Conservation (phyloP, 2,329 filamentous ascomycete genomes). For the Malbranchea zuffiana region DNA sequence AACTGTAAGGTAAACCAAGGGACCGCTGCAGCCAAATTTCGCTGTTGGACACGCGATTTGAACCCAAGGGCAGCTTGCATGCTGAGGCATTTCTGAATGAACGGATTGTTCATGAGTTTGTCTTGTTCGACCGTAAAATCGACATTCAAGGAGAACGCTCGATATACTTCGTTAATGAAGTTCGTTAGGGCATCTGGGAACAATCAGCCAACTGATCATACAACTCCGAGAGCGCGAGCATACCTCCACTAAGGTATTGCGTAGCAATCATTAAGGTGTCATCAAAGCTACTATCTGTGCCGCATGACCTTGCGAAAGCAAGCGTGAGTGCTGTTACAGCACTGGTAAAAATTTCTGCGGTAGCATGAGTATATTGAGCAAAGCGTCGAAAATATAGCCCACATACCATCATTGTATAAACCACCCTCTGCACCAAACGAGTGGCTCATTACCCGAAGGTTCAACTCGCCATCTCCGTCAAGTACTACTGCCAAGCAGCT, state of each 20-base stretch:
- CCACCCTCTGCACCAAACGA: constrained; percentile 29
- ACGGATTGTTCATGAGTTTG: constrained; percentile 58
- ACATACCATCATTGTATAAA: constrained; percentile 30
- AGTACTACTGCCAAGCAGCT: constrained; percentile 31
- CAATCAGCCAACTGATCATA: neutral
- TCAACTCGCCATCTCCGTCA: constrained; percentile 30
- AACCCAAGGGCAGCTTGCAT: constrained; percentile 71
- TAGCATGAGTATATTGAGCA: constrained; percentile 1
- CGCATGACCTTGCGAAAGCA: constrained; percentile 40
- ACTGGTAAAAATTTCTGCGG: constrained; percentile 35
- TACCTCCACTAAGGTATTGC: constrained; percentile 37
- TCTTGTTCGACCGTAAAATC: constrained; percentile 78
- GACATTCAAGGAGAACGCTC: constrained; percentile 59
- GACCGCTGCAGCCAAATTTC: constrained; percentile 60
- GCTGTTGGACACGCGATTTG: constrained; percentile 49
- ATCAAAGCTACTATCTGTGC: constrained; percentile 47
- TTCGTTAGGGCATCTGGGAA: constrained; percentile 47
- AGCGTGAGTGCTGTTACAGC: constrained; percentile 52
- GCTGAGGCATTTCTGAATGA: constrained; percentile 65
- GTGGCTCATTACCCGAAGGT: constrained; percentile 31
- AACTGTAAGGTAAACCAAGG: constrained; percentile 65
- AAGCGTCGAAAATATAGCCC: neutral
- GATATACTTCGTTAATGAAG: constrained; percentile 56
- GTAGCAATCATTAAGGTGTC: constrained; percentile 58
- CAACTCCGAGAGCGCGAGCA: constrained; percentile 18